Conservation (phyloP, 192 early-diverging fungal genomes). For the Podila epicladia region DNA sequence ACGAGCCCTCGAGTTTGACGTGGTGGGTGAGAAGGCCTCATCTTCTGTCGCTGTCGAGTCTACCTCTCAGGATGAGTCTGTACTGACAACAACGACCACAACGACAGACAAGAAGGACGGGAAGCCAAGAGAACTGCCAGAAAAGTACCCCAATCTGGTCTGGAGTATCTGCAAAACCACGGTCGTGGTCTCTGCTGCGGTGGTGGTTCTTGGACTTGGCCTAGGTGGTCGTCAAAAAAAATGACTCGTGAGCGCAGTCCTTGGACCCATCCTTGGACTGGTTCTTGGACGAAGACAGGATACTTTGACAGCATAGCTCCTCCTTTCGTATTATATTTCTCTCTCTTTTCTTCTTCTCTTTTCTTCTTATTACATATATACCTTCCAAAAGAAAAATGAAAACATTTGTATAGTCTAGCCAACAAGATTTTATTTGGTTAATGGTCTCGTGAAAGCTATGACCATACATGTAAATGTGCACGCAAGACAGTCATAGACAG, state of each 20-base stretch:
- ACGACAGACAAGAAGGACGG: not conserved
- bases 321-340: too few relatives aligned
- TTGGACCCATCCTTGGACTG: too few relatives aligned
- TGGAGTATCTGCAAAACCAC: constrained; percentile 51
- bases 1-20: constrained; percentile 2
- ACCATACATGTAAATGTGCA: too few relatives aligned
- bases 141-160: constrained; percentile 23
- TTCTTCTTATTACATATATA: too few relatives aligned
- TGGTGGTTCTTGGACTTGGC: constrained; percentile 32
- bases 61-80: not conserved
- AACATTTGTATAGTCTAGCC: too few relatives aligned
- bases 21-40: not conserved
- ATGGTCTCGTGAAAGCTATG: too few relatives aligned
- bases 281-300: too few relatives aligned
- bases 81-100: not conserved
- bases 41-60: not conserved
- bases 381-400: too few relatives aligned
- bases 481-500: too few relatives aligned
- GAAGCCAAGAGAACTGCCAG: not conserved
- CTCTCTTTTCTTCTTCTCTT: too few relatives aligned
- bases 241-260: not conserved
- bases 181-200: constrained; percentile 37
- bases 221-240: constrained; percentile 16
- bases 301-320: too few relatives aligned
- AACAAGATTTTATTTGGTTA: too few relatives aligned